These are phyloP conservation scores for Senna tora DNA, from an alignment of 306 rosid species.

Conservation along the genomic window DNA sequence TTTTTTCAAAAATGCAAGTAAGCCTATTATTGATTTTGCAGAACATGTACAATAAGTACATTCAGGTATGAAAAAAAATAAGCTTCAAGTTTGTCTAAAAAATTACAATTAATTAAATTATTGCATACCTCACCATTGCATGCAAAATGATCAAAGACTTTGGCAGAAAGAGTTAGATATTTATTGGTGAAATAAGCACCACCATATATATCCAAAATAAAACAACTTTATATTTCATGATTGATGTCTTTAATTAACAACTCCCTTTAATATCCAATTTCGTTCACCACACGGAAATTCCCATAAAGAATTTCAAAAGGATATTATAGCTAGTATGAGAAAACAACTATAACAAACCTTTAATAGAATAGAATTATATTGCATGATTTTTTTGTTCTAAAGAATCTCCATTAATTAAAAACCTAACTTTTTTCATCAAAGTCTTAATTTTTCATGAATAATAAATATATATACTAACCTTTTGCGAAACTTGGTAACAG, in stretches of 20 bases:
- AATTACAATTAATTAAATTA: neutral
- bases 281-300: neutral
- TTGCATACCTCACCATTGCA: neutral
- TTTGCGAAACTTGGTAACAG: constrained; percentile 69
- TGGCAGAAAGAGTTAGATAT: neutral
- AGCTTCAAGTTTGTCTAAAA: neutral
- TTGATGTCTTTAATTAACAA: neutral
- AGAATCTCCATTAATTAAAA: no score
- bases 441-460: no score
- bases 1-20: neutral
- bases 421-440: no score
- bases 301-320: neutral
- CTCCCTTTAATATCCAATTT: neutral
- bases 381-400: no score
- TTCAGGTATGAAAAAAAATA: constrained; percentile 16
- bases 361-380: no score
- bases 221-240: neutral
- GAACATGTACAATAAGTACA: neutral
- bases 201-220: neutral
- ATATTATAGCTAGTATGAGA: neutral
- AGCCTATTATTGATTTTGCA: neutral
- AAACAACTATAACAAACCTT: no score
- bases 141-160: neutral
- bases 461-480: constrained; percentile 43
- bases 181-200: neutral